These are phyloP conservation scores for Colletotrichum zoysiae DNA, from an alignment of 2,329 filamentous ascomycete genomes.

Conservation along the genomic window DNA sequence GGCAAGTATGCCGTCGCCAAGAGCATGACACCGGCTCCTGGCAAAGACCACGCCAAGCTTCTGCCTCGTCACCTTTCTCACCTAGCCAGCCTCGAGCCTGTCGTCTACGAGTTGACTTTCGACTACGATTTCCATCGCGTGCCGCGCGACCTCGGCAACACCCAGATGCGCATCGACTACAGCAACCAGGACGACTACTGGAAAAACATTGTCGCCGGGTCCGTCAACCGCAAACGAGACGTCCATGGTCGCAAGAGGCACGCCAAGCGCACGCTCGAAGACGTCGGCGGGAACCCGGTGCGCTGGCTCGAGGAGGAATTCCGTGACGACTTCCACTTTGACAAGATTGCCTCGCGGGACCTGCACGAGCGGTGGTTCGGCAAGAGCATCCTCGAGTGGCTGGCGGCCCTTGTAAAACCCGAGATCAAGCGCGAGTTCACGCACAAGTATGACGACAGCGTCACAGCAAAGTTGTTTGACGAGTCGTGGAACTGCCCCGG, in stretches of 20 bases:
- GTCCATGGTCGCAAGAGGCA: conserved; percentile 9
- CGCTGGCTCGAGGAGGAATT: conserved; percentile 56
- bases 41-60: conserved; percentile 12
- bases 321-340: conserved; percentile 50
- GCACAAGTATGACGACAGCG: conserved; percentile 44
- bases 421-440: conserved; percentile 47
- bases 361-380: conserved; percentile 47
- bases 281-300: conserved; percentile 48
- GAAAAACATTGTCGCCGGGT: conserved; percentile 47
- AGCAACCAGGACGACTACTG: conserved; percentile 54
- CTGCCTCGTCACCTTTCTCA: conserved; percentile 19
- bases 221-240: conserved; percentile 2
- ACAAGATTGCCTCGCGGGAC: conserved; percentile 46
- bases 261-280: conserved; percentile 48
- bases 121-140: conserved; percentile 55
- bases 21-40: background rate
- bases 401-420: conserved; percentile 41
- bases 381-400: too few relatives aligned
- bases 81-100: conserved; percentile 10
- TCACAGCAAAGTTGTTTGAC: conserved; percentile 45
- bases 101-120: conserved; percentile 26
- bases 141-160: conserved; percentile 48
- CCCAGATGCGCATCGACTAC: conserved; percentile 56
- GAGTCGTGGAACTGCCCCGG: conserved; percentile 44
- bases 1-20: conserved; percentile 32